Evolutionary conservation across 2,329 filamentous ascomycete species (phyloP).

Genomic region (Neonectria magnoliae): DNA sequence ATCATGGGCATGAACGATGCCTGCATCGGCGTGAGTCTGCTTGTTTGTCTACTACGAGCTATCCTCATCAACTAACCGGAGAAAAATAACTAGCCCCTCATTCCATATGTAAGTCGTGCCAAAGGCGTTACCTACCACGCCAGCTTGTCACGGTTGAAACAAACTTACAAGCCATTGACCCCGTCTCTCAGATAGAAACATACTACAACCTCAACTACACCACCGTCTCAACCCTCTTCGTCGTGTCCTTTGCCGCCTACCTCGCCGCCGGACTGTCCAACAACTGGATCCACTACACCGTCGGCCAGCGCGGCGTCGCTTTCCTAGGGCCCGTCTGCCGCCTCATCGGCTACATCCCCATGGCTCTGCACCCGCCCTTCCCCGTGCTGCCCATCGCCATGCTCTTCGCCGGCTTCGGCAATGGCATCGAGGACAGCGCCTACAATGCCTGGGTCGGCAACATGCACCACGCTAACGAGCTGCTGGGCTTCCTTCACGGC

Average conservation of each 20-base stretch:
- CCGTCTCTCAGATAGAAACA: conserved; percentile 39
- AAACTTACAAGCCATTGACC: not conserved
- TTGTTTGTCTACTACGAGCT: not conserved
- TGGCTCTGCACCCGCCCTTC: conserved; percentile 75
- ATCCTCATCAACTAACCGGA: conserved; percentile 21
- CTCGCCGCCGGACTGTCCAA: conserved; percentile 70
- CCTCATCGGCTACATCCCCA: conserved; percentile 70
- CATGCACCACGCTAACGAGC: conserved; percentile 77
- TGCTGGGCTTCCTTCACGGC: conserved; percentile 78
- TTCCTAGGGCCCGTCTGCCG: conserved; percentile 71
- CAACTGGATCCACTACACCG: conserved; percentile 69
- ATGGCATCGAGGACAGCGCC: conserved; percentile 71
- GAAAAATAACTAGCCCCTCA: conserved; percentile 52
- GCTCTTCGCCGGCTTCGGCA: conserved; percentile 75
- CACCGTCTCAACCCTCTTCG: conserved; percentile 72
- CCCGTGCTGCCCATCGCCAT: conserved; percentile 72
- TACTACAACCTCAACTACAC: conserved; percentile 72
- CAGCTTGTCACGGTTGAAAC: not conserved
- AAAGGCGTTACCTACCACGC: not conserved
- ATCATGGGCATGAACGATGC: conserved; percentile 77
- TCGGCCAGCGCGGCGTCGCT: conserved; percentile 78
- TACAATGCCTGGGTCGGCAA: conserved; percentile 74
- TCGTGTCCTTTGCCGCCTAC: conserved; percentile 74
- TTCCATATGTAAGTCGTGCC: conserved; percentile 55
- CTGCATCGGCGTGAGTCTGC: conserved; percentile 64